Evolutionary conservation across 2,329 filamentous ascomycete species (phyloP).

Genomic region (Diaporthe sp.): DNA sequence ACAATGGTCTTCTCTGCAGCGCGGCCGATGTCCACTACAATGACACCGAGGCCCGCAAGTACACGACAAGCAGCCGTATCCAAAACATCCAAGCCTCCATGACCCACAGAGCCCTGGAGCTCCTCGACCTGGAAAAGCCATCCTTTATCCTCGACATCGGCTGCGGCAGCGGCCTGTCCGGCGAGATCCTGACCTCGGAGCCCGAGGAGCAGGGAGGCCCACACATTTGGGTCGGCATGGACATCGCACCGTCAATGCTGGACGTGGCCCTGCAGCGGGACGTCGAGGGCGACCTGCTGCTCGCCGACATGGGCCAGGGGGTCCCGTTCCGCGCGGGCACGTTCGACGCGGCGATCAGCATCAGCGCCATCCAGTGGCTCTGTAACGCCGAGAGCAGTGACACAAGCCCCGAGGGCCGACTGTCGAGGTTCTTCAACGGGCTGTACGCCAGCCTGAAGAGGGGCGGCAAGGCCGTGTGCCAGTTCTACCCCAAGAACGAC

Average conservation of each 20-base stretch:
- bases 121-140: conserved; percentile 83
- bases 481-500: conserved; percentile 98
- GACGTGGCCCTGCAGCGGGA: conserved; percentile 92
- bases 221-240: conserved; percentile 98
- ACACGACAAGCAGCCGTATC: conserved; percentile 96
- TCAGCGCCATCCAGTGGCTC: conserved; percentile 97
- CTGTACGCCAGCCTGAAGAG: conserved; percentile 87
- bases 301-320: conserved; percentile 95
- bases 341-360: conserved; percentile 95
- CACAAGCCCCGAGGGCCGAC: conserved; percentile 81
- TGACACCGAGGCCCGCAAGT: conserved; percentile 95
- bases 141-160: conserved; percentile 96
- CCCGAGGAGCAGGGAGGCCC: conserved; percentile 80
- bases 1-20: conserved; percentile 59
- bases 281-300: conserved; percentile 91
- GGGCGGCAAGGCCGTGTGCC: conserved; percentile 91
- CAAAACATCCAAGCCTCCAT: conserved; percentile 95
- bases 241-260: conserved; percentile 96
- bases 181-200: conserved; percentile 89
- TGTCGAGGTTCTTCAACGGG: conserved; percentile 92
- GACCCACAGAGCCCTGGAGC: conserved; percentile 92
- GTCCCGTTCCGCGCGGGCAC: conserved; percentile 92
- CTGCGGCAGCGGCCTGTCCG: conserved; percentile 93
- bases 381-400: conserved; percentile 95
- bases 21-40: conserved; percentile 98